Percentiles rank a stretch among this genome's conserved stretches.
Conservation (phyloP, 2,329 filamentous ascomycete genomes). For the Sclerotiophoma versabilis region DNA sequence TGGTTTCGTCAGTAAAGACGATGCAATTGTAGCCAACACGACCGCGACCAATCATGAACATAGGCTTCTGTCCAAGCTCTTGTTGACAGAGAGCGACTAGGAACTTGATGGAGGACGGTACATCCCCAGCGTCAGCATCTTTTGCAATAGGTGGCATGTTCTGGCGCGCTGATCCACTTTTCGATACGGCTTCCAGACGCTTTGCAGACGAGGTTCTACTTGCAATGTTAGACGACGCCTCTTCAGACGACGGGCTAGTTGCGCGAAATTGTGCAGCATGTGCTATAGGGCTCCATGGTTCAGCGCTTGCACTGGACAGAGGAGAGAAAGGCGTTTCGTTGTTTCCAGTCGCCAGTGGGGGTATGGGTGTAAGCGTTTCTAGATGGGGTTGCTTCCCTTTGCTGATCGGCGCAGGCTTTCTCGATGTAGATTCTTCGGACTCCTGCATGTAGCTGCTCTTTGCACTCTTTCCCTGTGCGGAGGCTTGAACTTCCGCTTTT, state of each 20-base stretch:
- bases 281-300: neutral
- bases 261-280: neutral
- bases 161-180: neutral
- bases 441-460: neutral
- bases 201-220: too few relatives aligned
- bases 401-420: neutral
- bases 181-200: neutral
- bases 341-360: neutral
- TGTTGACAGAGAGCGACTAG: slow-evolving; percentile 2
- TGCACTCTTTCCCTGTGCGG: neutral
- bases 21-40: slow-evolving; percentile 9
- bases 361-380: neutral
- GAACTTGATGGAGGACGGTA: neutral
- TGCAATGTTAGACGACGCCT: too few relatives aligned
- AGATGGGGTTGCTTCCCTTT: neutral
- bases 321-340: neutral
- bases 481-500: neutral
- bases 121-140: neutral
- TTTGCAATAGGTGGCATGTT: neutral
- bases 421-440: neutral
- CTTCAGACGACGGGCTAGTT: neutral
- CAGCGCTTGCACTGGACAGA: neutral
- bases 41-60: slow-evolving; percentile 6
- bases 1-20: neutral
- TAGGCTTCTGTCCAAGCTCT: slow-evolving; percentile 1